phyloP scores from a whole-genome alignment of 2,329 filamentous ascomycete species.

The Aspergillus fumigatiaffinis region DNA sequence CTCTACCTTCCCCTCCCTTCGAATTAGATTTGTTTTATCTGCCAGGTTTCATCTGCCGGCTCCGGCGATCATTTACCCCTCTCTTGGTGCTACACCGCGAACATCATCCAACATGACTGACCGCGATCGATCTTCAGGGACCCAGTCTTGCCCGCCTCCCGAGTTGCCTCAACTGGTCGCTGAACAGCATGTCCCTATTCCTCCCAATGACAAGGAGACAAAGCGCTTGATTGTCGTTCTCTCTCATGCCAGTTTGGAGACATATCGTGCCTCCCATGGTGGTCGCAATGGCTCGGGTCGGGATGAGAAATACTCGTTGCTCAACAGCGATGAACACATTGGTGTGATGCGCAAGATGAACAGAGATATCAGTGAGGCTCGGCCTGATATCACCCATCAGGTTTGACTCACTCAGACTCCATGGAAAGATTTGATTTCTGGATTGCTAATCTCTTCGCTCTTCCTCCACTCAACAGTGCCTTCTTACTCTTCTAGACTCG shows the following conservation, averaged over 20 bases:
- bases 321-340: conserved; percentile 99
- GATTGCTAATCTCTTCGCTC: conserved; percentile 2
- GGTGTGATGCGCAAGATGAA: conserved; percentile 99
- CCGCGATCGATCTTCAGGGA: conserved; percentile 54
- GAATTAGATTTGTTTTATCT: not conserved
- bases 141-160: conserved; percentile 91
- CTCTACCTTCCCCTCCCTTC: not conserved
- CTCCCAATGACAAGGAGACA: conserved; percentile 81
- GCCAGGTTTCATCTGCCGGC: not conserved
- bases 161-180: conserved; percentile 87
- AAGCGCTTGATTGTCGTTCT: conserved; percentile 91
- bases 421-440: not conserved
- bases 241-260: conserved; percentile 95
- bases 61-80: conserved; percentile 2
- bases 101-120: conserved; percentile 24
- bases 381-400: conserved; percentile 98
- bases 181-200: conserved; percentile 83
- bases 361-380: conserved; percentile 93
- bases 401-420: conserved; percentile 50
- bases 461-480: conserved; percentile 59
- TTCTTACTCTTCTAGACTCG: conserved; percentile 93
- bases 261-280: conserved; percentile 84
- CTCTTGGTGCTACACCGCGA: not conserved
- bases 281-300: conserved; percentile 60
- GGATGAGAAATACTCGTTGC: conserved; percentile 93